phyloP scores from a whole-genome alignment of 768 basidiomycete genomes.

The Pisolithus orientalis region DNA sequence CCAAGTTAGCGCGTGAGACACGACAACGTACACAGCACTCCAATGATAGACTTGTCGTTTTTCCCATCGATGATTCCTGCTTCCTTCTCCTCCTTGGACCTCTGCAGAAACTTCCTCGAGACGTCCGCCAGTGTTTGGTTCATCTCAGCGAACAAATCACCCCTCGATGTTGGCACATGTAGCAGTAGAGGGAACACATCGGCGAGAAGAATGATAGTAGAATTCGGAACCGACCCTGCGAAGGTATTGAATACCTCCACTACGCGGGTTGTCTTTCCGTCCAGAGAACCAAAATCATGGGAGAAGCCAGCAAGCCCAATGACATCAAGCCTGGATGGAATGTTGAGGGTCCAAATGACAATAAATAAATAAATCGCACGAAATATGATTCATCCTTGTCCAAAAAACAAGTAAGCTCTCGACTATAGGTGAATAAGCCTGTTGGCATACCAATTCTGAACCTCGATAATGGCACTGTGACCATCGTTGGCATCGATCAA shows the following conservation, averaged over 20 bases:
- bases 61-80: too few relatives aligned
- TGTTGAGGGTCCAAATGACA: background rate
- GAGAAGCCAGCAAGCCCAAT: constrained; percentile 21
- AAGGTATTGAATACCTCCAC: constrained; percentile 21
- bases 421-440: background rate
- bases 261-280: constrained; percentile 27
- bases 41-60: too few relatives aligned
- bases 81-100: too few relatives aligned
- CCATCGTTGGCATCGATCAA: background rate
- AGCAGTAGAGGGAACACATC: constrained; percentile 26
- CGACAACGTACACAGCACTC: constrained; percentile 26
- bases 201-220: constrained; percentile 20
- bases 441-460: constrained; percentile 5
- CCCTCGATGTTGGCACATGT: constrained; percentile 25
- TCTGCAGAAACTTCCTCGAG: constrained; percentile 24
- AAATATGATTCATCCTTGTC: constrained; percentile 6
- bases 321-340: constrained; percentile 31
- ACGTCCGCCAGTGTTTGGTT: constrained; percentile 28
- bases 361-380: background rate
- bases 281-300: constrained; percentile 38
- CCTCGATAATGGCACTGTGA: constrained; percentile 3
- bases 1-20: too few relatives aligned
- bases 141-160: constrained; percentile 18
- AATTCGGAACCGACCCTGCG: background rate
- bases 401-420: background rate